phyloP scores from a whole-genome alignment of 768 basidiomycete species.

The Tricholoma matsutake region DNA sequence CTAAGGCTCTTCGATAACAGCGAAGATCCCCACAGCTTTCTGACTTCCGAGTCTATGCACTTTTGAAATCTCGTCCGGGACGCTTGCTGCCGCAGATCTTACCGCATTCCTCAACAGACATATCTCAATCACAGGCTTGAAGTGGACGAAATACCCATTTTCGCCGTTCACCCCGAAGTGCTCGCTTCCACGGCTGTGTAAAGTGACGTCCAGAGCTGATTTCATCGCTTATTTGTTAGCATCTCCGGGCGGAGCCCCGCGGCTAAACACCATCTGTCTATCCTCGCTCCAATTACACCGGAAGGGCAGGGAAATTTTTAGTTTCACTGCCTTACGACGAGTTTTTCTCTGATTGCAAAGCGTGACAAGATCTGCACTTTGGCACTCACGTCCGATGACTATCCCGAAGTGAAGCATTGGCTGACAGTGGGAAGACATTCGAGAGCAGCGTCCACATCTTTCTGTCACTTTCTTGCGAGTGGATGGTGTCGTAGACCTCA shows the following conservation, averaged over 20 bases:
- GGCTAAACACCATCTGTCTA: neutral
- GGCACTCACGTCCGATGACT: neutral
- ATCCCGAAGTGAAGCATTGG: neutral
- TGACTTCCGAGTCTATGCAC: neutral
- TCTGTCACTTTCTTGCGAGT: too few species aligned
- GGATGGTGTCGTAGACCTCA: neutral
- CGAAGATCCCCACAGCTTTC: neutral
- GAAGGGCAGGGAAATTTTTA: neutral
- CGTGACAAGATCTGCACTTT: neutral
- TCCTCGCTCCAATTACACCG: neutral
- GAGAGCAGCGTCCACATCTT: neutral
- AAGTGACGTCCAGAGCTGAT: neutral
- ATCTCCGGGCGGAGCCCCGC: neutral
- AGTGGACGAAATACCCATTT: neutral
- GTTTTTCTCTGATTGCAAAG: neutral
- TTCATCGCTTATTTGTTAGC: neutral
- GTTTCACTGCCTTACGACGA: neutral
- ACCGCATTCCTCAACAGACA: neutral
- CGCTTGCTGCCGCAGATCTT: neutral
- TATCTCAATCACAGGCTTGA: neutral
- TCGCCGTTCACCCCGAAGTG: too few species aligned
- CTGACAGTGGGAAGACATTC: neutral
- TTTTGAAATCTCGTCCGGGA: neutral
- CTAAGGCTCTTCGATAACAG: neutral
- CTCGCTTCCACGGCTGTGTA: neutral